phyloP scores from a whole-genome alignment of 169 alveolate genomes.

The Plasmodium malariae region DNA sequence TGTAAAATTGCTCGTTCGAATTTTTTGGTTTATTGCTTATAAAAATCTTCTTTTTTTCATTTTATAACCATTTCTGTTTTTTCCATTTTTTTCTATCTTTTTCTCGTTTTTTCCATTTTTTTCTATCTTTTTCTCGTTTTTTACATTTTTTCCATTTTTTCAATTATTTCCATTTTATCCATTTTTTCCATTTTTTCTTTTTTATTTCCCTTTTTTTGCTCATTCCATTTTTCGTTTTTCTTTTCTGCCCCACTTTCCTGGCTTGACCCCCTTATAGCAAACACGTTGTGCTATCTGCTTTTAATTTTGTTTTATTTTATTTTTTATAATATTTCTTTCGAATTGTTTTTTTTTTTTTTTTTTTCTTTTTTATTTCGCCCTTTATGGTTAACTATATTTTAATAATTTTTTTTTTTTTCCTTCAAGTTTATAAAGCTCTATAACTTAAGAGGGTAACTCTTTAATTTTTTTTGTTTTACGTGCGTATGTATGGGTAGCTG shows the following conservation, averaged over 20 bases:
- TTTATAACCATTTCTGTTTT: neutral
- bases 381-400: neutral
- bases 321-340: neutral
- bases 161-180: neutral
- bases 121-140: conserved; percentile 4
- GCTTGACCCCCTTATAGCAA: neutral
- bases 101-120: conserved; percentile 1
- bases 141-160: neutral
- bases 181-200: neutral
- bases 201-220: conserved; percentile 3
- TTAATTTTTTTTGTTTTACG: conserved; percentile 1
- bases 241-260: neutral
- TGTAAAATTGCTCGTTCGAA: too few relatives aligned
- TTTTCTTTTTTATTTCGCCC: neutral
- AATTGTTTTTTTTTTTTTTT: neutral
- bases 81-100: conserved; percentile 7
- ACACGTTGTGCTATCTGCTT: neutral
- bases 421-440: neutral
- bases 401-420: neutral
- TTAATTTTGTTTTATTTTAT: neutral
- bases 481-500: neutral
- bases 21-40: too few relatives aligned
- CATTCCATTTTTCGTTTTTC: neutral
- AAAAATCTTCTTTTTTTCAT: too few relatives aligned
- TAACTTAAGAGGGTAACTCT: neutral